Base-by-base conservation (phyloP, 176 grass and related monocot genomes). In the Zoysia japonica region DNA sequence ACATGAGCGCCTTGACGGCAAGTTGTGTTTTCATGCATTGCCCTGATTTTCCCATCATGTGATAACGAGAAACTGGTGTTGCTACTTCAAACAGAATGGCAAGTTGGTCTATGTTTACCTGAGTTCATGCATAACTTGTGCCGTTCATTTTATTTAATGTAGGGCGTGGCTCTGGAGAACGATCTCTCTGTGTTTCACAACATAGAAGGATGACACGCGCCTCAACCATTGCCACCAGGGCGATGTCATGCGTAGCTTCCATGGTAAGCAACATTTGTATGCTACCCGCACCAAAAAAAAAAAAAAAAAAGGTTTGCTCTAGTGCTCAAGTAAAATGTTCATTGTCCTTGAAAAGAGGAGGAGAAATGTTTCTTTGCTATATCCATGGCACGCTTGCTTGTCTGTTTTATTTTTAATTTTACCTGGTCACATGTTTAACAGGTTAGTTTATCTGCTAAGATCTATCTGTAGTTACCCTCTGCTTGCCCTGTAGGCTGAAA, bases 201-300 rank as follows among this genome's bases (percentile, higher is more conserved):
- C 45, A 19, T 17, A 51, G 4, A 11, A 78, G 60, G 38, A 13
- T 9, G 20, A 89, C 15, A 50, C 71, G 69, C 3, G 47, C 10
- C 42, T 7, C 45, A 63, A 51, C 2, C 8, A 39, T 76, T 43
- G 72, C 50, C 19, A 66, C 67, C n/a, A 89, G 69, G 59, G 59
- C 8, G 20, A 5, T 61, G 59, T 35, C 59, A 11, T 61, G 59
- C 20, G 59, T 11, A 61, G 77, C 78, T 69, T 81, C 84, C n/a
- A 81, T 47, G 78, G 78, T 85, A 81, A 67, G 57, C 59, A 8
- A n/a, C 28, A 20, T 9, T 2, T 60, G 56, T 28, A 60, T n/a
- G 6, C n/a, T 28, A 28, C 28, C 28, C 28, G 28, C 28, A 28
- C 28, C 28, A 28, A 28, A 28, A 28, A 28, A 28, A 28, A 28